Conservation (phyloP, 2,329 filamentous ascomycete species). For the Trichoderma atrobrunneum region DNA sequence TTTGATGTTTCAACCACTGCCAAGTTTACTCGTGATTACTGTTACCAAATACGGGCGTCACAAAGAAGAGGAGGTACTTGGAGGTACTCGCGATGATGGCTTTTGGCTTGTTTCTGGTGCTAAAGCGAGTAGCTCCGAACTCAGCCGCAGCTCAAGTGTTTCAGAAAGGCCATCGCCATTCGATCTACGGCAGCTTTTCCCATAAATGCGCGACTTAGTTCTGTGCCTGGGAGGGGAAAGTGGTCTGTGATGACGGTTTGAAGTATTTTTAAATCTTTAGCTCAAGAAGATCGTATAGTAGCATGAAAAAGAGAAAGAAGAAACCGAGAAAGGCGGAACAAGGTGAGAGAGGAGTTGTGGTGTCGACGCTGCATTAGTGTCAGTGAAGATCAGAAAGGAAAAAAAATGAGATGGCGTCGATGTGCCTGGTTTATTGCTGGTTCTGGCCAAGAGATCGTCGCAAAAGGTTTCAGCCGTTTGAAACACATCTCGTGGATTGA, state of each 20-base stretch:
- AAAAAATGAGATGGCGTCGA: not conserved
- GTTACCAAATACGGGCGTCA: not conserved
- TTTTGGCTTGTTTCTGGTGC: not conserved
- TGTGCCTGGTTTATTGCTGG: not conserved
- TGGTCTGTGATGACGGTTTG: not conserved
- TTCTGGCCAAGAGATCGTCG: not conserved
- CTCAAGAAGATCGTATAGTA: not conserved
- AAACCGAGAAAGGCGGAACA: not conserved
- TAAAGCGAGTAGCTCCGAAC: not conserved
- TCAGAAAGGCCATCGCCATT: not conserved
- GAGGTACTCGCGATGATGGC: not conserved
- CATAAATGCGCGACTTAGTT: not conserved
- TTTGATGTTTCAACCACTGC: not conserved
- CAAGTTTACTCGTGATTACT: not conserved
- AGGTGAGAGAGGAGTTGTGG: not conserved
- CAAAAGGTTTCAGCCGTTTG: not conserved
- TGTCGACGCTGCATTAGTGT: not conserved
- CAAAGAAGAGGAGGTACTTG: not conserved
- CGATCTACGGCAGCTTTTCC: not conserved
- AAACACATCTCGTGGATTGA: not conserved
- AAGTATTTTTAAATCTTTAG: not conserved
- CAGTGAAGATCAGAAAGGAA: not conserved
- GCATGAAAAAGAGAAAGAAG: not conserved
- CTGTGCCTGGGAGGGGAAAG: not conserved
- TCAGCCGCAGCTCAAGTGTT: constrained; percentile 9